Evolutionary conservation across 2,329 filamentous ascomycete species (phyloP).

Genomic region (Delphinella strobiligena): DNA sequence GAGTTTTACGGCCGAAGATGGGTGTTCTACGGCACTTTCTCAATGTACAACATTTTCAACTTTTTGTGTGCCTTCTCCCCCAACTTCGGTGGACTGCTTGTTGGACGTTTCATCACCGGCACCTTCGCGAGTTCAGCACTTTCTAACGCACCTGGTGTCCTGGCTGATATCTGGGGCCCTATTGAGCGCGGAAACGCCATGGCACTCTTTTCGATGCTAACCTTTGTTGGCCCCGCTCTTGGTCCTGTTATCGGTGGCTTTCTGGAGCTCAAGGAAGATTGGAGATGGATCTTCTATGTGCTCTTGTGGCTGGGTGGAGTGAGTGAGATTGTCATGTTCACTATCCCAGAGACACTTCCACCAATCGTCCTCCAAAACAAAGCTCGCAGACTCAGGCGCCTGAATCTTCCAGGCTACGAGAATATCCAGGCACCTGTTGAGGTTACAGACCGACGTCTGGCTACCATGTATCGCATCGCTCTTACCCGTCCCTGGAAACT

Average conservation of each 20-base stretch:
- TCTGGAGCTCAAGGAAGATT: slow-evolving; percentile 40
- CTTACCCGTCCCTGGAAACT: slow-evolving; percentile 43
- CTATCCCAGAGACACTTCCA: slow-evolving; percentile 46
- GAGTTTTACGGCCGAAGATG: slow-evolving; percentile 50
- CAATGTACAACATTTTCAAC: slow-evolving; percentile 32
- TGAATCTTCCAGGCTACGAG: slow-evolving; percentile 41
- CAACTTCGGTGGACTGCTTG: slow-evolving; percentile 41
- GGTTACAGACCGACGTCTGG: slow-evolving; percentile 31
- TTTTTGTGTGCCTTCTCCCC: slow-evolving; percentile 45
- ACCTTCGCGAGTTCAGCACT: slow-evolving; percentile 40
- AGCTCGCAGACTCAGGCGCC: slow-evolving; percentile 38
- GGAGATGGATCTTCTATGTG: slow-evolving; percentile 35
- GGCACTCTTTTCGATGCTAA: slow-evolving; percentile 41
- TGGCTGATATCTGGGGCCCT: slow-evolving; percentile 26
- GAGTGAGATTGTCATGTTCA: slow-evolving; percentile 36
- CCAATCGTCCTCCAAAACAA: slow-evolving; percentile 41
- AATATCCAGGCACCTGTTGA: slow-evolving; percentile 39
- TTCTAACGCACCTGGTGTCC: slow-evolving; percentile 34
- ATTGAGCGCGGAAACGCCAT: slow-evolving; percentile 38
- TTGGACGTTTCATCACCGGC: slow-evolving; percentile 44
- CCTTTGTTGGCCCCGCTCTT: slow-evolving; percentile 41
- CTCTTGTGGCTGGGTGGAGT: slow-evolving; percentile 27
- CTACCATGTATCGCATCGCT: slow-evolving; percentile 38
- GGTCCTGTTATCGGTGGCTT: slow-evolving; percentile 47
- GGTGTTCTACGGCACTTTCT: slow-evolving; percentile 36